Percentiles rank a stretch among this genome's conserved stretches.
phyloP scores from a whole-genome alignment of 1,284 basidiomycete genomes.

The Boletus calvinii region DNA sequence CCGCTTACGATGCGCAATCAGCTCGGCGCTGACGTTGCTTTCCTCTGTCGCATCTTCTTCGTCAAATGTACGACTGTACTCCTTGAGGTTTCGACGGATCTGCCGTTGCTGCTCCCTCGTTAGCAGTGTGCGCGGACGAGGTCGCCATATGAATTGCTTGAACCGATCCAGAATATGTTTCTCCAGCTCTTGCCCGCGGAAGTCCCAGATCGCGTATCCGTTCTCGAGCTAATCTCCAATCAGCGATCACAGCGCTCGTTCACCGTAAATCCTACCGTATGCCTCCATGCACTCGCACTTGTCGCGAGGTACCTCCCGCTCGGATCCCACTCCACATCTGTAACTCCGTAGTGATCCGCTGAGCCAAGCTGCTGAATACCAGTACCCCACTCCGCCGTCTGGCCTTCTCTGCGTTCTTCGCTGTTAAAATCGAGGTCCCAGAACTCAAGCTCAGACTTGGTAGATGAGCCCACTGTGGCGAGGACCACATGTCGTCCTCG shows the following conservation, averaged over 20 bases:
- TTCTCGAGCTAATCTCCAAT: constrained; percentile 76
- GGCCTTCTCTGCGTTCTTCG: constrained; percentile 71
- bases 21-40: constrained; percentile 90
- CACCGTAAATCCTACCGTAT: constrained; percentile 58
- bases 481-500: constrained; percentile 95
- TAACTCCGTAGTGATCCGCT: constrained; percentile 98
- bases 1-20: constrained; percentile 87
- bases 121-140: constrained; percentile 86
- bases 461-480: constrained; percentile 91
- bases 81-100: constrained; percentile 88
- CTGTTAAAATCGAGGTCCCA: constrained; percentile 95
- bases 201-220: constrained; percentile 97
- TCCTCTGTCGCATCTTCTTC: constrained; percentile 97
- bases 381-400: constrained; percentile 75
- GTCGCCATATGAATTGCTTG: constrained; percentile 99
- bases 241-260: constrained; percentile 7
- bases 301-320: constrained; percentile 93
- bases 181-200: constrained; percentile 89
- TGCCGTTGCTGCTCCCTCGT: constrained; percentile 87
- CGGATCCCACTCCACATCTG: constrained; percentile 99
- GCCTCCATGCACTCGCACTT: constrained; percentile 93
- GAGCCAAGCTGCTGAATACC: constrained; percentile 86
- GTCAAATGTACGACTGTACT: constrained; percentile 91
- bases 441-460: constrained; percentile 98
- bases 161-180: constrained; percentile 92